Evolutionary conservation across 495 filamentous ascomycete species (phyloP).

Genomic region (Annulohypoxylon moriforme): DNA sequence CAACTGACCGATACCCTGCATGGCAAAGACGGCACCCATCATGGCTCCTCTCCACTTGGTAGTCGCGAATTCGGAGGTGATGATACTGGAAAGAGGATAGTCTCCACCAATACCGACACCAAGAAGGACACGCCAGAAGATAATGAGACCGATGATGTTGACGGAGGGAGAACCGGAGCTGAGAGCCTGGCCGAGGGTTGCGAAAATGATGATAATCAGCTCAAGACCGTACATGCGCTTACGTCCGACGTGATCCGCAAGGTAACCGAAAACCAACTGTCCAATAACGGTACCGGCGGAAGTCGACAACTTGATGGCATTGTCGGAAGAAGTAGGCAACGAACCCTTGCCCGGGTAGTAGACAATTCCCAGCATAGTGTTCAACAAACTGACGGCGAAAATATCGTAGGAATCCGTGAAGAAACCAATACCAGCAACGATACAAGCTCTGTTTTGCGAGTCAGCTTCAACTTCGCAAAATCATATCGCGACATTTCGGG

Average conservation of each 20-base stretch:
- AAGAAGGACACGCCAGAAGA: slow-evolving; percentile 93
- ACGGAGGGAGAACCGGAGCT: slow-evolving; percentile 74
- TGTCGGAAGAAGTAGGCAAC: slow-evolving; percentile 74
- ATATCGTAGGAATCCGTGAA: slow-evolving; percentile 86
- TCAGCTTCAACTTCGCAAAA: slow-evolving; percentile 26
- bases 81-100: slow-evolving; percentile 86
- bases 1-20: slow-evolving; percentile 85
- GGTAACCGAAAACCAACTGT: slow-evolving; percentile 81
- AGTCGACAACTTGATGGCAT: slow-evolving; percentile 89
- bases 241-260: slow-evolving; percentile 82
- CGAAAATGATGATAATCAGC: slow-evolving; percentile 87
- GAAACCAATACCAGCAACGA: slow-evolving; percentile 87
- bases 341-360: slow-evolving; percentile 67
- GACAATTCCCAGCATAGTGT: slow-evolving; percentile 78
- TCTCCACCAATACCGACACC: slow-evolving; percentile 87
- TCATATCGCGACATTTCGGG: background rate
- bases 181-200: slow-evolving; percentile 81
- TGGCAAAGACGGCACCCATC: slow-evolving; percentile 86
- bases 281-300: slow-evolving; percentile 88
- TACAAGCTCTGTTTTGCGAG: slow-evolving; percentile 64
- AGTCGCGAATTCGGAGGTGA: slow-evolving; percentile 75
- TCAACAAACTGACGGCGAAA: slow-evolving; percentile 75
- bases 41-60: slow-evolving; percentile 39
- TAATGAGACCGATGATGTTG: slow-evolving; percentile 77
- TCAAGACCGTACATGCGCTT: slow-evolving; percentile 91